Conservation (phyloP, 768 basidiomycete species). For the Dacryopinax spathularia region DNA sequence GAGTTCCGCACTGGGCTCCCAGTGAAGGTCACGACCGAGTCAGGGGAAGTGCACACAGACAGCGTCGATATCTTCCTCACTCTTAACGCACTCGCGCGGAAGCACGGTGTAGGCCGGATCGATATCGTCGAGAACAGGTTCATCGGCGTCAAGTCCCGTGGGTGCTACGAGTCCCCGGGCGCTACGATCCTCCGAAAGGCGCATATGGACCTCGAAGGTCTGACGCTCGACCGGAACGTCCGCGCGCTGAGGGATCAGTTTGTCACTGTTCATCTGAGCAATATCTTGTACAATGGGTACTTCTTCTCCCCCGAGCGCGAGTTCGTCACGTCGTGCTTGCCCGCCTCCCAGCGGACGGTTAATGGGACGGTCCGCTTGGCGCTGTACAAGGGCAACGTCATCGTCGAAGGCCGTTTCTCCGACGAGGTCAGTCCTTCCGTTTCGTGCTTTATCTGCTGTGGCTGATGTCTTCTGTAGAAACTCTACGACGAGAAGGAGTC, state of each 20-base stretch:
- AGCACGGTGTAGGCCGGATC: slow-evolving; percentile 91
- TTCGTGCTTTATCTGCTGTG: not conserved
- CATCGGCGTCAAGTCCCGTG: slow-evolving; percentile 97
- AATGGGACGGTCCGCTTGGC: slow-evolving; percentile 85
- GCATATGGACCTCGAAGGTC: slow-evolving; percentile 91
- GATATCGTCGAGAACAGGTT: slow-evolving; percentile 99
- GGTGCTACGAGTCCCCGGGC: slow-evolving; percentile 97
- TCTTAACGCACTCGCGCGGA: slow-evolving; percentile 82
- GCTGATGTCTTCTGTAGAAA: slow-evolving; percentile 33
- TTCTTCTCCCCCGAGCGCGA: slow-evolving; percentile 99
- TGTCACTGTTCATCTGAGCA: slow-evolving; percentile 74
- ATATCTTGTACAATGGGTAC: slow-evolving; percentile 95
- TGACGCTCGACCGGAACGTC: slow-evolving; percentile 96
- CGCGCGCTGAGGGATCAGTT: slow-evolving; percentile 90
- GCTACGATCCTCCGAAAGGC: slow-evolving; percentile 91
- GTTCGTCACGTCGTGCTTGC: slow-evolving; percentile 80
- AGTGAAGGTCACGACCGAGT: slow-evolving; percentile 51
- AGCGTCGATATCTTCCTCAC: slow-evolving; percentile 83
- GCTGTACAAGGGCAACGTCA: slow-evolving; percentile 90
- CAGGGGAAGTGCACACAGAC: slow-evolving; percentile 66
- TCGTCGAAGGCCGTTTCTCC: slow-evolving; percentile 82
- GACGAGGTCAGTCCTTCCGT: slow-evolving; percentile 44
- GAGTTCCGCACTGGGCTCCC: slow-evolving; percentile 83
- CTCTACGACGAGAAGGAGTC: slow-evolving; percentile 91
- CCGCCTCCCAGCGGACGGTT: slow-evolving; percentile 88